Conservation (phyloP, 1,284 basidiomycete species). For the Naganishia liquefaciens region DNA sequence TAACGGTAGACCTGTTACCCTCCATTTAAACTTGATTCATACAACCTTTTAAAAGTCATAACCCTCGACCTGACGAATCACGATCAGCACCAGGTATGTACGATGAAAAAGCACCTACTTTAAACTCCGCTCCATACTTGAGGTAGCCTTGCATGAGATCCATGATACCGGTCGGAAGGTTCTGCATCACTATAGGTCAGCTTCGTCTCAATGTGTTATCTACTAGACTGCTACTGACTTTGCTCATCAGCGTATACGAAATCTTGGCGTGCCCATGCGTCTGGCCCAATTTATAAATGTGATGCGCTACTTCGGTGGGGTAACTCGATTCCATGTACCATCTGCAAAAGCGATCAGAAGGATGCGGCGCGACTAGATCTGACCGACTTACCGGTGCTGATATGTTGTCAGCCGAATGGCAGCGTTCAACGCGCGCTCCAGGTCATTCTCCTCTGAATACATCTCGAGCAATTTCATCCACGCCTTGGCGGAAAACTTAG, state of each 20-base stretch:
- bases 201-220: too few species aligned
- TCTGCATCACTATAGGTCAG: constrained; percentile 41
- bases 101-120: constrained; percentile 40
- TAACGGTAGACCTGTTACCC: too few species aligned
- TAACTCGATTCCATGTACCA: constrained; percentile 76
- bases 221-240: constrained; percentile 63
- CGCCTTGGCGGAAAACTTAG: constrained; percentile 85
- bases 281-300: constrained; percentile 88
- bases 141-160: constrained; percentile 84
- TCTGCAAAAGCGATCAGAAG: constrained; percentile 30
- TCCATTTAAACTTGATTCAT: too few species aligned
- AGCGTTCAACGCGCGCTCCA: constrained; percentile 84
- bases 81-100: too few species aligned
- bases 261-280: constrained; percentile 95
- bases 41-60: too few species aligned
- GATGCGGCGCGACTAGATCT: not conserved
- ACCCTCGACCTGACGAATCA: too few species aligned
- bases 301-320: constrained; percentile 83
- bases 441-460: constrained; percentile 90
- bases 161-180: constrained; percentile 76
- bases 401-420: constrained; percentile 91
- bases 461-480: constrained; percentile 90
- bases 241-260: constrained; percentile 86
- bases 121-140: constrained; percentile 75
- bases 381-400: constrained; percentile 61